Evolutionary conservation across 306 rosid genomes (phyloP).

Genomic region (Biancaea sappan): DNA sequence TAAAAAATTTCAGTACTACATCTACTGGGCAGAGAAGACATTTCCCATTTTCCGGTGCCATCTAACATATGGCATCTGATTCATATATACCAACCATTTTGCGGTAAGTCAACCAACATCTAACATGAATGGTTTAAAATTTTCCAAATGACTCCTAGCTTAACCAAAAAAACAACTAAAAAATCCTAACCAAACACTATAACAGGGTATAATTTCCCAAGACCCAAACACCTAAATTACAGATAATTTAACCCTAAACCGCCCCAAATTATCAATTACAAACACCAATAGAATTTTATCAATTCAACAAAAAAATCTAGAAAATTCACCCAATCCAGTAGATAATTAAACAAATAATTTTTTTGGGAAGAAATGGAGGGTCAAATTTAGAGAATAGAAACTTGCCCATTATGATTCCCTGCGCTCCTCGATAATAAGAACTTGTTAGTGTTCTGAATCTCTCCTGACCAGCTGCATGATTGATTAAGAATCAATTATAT

Average conservation of each 20-base stretch:
- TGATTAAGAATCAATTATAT: conserved; percentile 29
- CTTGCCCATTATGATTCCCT: conserved; percentile 92
- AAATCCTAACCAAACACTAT: neutral
- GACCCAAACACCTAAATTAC: neutral
- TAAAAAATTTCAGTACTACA: conserved; percentile 12
- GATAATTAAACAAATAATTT: neutral
- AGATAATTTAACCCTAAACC: neutral
- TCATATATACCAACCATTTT: conserved; percentile 17
- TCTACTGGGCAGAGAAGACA: neutral
- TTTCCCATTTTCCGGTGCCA: conserved; percentile 10
- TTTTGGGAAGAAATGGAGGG: neutral
- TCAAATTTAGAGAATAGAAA: conserved; percentile 22
- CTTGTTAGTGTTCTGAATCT: conserved; percentile 95
- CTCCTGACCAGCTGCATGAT: conserved; percentile 92
- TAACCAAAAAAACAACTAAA: neutral
- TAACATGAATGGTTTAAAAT: conserved; percentile 22
- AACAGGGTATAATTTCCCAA: neutral
- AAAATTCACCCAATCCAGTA: neutral
- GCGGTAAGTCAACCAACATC: neutral
- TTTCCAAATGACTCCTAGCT: neutral
- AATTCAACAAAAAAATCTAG: neutral
- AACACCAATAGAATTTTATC: neutral
- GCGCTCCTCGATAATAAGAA: conserved; percentile 96
- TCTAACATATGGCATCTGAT: conserved; percentile 22
- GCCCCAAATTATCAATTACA: neutral